These are phyloP conservation scores for Malassezia furfur DNA, from an alignment of 1,284 basidiomycete species.

Conservation along the genomic window DNA sequence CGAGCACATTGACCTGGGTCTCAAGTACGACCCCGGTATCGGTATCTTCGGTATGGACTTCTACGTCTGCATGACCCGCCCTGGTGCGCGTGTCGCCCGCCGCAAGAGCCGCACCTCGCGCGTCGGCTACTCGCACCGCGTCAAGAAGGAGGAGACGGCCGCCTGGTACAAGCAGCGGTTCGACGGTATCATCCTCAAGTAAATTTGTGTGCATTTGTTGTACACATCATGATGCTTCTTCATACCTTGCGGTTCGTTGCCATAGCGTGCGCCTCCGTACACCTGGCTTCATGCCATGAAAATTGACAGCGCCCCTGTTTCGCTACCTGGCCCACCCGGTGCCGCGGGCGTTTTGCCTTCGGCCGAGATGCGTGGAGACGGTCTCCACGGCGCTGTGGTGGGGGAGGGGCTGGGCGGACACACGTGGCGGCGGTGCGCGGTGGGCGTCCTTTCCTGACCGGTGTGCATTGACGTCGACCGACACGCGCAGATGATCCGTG, in stretches of 20 bases:
- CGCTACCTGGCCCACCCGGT: too few species aligned
- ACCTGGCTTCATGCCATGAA: background rate
- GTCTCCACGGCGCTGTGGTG: too few species aligned
- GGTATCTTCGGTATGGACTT: conserved; percentile 49
- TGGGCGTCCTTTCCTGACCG: too few species aligned
- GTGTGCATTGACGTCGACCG: conserved; percentile 1
- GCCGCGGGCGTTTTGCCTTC: background rate
- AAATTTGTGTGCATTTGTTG: conserved; percentile 12
- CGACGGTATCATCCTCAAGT: conserved; percentile 45
- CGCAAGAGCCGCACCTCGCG: conserved; percentile 81
- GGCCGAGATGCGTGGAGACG: background rate
- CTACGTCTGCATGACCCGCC: conserved; percentile 68
- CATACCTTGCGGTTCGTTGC: conserved; percentile 14
- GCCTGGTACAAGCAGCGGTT: conserved; percentile 92
- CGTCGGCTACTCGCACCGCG: conserved; percentile 72
- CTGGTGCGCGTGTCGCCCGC: conserved; percentile 81
- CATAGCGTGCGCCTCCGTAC: conserved; percentile 15
- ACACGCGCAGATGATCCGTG: conserved; percentile 15
- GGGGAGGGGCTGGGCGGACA: too few species aligned
- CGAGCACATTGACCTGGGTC: conserved; percentile 89
- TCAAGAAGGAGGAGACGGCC: conserved; percentile 59
- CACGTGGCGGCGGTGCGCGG: background rate
- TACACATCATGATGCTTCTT: conserved; percentile 1
- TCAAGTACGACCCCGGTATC: conserved; percentile 53
- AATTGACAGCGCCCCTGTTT: background rate